Conservation (phyloP, 75 land plant species). For the Sequoiadendron giganteum region DNA sequence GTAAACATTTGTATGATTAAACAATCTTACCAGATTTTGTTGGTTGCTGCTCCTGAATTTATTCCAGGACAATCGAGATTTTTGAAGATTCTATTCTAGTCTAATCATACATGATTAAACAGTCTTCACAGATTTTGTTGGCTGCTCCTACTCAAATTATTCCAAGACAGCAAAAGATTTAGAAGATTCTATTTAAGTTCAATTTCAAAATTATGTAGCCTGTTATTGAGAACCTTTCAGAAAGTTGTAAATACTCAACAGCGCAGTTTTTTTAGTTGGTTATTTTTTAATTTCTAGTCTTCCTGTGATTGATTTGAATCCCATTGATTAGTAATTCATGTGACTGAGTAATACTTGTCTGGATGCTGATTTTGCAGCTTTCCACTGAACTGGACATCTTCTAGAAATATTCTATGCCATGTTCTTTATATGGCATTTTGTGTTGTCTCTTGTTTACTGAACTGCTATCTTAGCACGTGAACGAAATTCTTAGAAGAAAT, state of each 20-base stretch:
- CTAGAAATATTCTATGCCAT: not conserved
- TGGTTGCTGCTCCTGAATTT: not conserved
- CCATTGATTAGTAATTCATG: not conserved
- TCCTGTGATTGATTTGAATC: not conserved
- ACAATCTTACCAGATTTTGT: not conserved
- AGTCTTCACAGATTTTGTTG: not conserved
- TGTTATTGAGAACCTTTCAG: not conserved
- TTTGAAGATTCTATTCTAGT: not conserved
- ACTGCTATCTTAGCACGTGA: not conserved
- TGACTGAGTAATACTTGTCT: not conserved
- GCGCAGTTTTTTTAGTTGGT: not conserved
- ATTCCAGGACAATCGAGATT: not conserved
- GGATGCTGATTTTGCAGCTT: not conserved
- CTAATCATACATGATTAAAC: not conserved
- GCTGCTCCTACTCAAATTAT: not conserved
- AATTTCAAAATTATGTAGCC: not conserved
- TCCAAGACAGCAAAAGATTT: not conserved
- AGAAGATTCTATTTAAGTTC: not conserved
- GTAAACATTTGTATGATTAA: slow-evolving; percentile 3
- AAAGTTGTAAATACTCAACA: not conserved
- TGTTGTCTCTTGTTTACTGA: not conserved
- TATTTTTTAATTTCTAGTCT: not conserved
- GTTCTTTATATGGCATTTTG: not conserved
- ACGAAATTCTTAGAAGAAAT: not conserved
- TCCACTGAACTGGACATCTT: not conserved